Evolutionary conservation across 2,329 filamentous ascomycete species (phyloP), one percentile per base, ranked within the genome.

Genomic region (Pyrenochaeta sp.): DNA sequence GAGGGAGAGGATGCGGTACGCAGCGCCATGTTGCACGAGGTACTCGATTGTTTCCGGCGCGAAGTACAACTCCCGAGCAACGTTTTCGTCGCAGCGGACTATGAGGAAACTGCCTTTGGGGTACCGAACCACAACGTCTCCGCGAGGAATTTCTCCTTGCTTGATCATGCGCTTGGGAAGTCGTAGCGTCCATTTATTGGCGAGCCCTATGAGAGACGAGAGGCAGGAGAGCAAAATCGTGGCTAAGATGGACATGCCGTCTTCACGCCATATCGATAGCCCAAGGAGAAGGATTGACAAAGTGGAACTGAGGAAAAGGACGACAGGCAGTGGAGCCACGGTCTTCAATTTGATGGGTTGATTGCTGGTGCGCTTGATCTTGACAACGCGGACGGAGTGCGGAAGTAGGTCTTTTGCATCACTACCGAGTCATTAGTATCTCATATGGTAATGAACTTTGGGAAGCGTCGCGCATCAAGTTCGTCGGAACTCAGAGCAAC

Each of bases 61-160:
- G 59, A 84, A 85, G 65, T 81, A 84, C 0, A 85, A 72, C 61
- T 84, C 82, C 12, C 82, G 75, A 2, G 83, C 82, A 1, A 84
- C 78, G 4, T 81, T 72, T 56, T 85, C 83, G n/a, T 77, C 67
- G 61, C 83, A 85, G 34, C 77, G 76, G 2, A 85, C 80, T 4
- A 85, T 72, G 13, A 84, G 72, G 58, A 82, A 84, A 58, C 76
- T 81, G 37, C 82, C 83, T 56, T 83, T 83, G 0, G 80, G 80
- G 60, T 84, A 84, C 13, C 82, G 76, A 34, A 85, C 82, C 0
- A 85, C 80, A 0, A 82, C 77, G 52, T 84, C 81, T 3, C 79
- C 80, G 0, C 65, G 67, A 2, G 79, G 80, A 0, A 76, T 75
- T 0, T 40, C 44, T 22, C 62, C 71, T 5, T 66, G 64, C 27